phyloP scores from a whole-genome alignment of 768 basidiomycete species.

The Butyriboletus loyo region DNA sequence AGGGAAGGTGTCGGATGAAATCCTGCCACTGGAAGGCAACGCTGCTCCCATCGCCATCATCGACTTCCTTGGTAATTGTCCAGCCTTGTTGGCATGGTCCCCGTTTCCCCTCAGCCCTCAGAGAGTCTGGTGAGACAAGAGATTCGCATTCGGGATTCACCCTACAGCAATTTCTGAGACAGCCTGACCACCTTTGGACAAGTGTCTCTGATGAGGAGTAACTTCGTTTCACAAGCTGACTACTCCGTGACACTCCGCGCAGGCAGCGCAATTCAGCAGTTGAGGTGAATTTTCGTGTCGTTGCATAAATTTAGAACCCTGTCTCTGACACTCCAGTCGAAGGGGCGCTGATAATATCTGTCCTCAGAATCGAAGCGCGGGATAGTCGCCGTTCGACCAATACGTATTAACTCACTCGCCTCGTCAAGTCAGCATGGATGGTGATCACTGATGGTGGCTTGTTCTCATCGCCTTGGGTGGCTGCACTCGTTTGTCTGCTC shows the following conservation, averaged over 20 bases:
- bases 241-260: not conserved
- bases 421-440: slow-evolving; percentile 3
- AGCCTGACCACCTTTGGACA: not conserved
- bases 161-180: slow-evolving; percentile 5
- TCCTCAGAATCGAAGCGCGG: not conserved
- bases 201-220: slow-evolving; percentile 10
- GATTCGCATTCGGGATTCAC: slow-evolving; percentile 22
- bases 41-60: not conserved
- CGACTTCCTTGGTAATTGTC: slow-evolving; percentile 11
- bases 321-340: not conserved
- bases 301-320: not conserved
- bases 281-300: not conserved
- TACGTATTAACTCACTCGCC: not conserved
- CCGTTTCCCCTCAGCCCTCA: slow-evolving; percentile 18
- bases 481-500: not conserved
- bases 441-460: not conserved
- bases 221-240: slow-evolving; percentile 2
- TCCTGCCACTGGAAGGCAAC: not conserved
- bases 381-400: not conserved
- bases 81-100: slow-evolving; percentile 20
- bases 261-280: not conserved
- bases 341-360: not conserved
- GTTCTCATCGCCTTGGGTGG: not conserved
- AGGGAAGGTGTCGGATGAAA: not conserved
- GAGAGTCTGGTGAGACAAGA: slow-evolving; percentile 1